phyloP scores from a whole-genome alignment of 2,329 filamentous ascomycete genomes.

The Exserohilum rostratum region DNA sequence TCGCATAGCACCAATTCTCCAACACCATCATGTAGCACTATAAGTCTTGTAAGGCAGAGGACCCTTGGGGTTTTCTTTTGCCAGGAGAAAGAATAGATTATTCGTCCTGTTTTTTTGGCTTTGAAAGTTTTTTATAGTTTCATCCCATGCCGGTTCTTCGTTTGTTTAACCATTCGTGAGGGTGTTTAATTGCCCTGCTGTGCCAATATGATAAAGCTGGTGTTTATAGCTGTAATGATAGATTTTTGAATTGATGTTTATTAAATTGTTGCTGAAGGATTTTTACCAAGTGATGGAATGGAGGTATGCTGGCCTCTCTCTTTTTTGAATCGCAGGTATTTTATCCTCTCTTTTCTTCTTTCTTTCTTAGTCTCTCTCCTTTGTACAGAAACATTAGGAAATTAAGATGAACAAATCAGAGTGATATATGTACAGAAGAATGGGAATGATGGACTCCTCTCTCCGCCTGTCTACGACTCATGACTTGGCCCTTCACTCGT shows the following conservation, averaged over 20 bases:
- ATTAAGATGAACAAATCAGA: too few species aligned
- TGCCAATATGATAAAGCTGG: slow-evolving; percentile 11
- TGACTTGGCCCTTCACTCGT: too few species aligned
- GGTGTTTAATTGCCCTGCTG: slow-evolving; percentile 13
- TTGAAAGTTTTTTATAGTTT: not conserved
- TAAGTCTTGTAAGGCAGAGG: slow-evolving; percentile 39
- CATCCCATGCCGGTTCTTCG: not conserved
- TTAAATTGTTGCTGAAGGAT: too few species aligned
- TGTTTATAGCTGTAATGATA: slow-evolving; percentile 26
- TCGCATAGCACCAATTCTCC: slow-evolving; percentile 35
- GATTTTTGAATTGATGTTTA: not conserved
- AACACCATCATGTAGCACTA: slow-evolving; percentile 42
- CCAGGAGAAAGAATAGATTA: slow-evolving; percentile 36
- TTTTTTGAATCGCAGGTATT: too few species aligned
- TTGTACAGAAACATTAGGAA: too few species aligned
- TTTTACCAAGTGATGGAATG: too few species aligned
- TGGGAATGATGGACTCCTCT: too few species aligned
- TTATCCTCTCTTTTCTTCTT: too few species aligned
- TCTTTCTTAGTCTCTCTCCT: too few species aligned
- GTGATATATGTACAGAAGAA: too few species aligned
- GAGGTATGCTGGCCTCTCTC: too few species aligned
- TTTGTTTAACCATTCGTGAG: not conserved
- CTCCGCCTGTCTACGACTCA: too few species aligned
- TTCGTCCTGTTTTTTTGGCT: slow-evolving; percentile 19
- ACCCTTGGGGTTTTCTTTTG: slow-evolving; percentile 13